Conservation (phyloP, 2,329 filamentous ascomycete species). For the Ophiostoma sp. region DNA sequence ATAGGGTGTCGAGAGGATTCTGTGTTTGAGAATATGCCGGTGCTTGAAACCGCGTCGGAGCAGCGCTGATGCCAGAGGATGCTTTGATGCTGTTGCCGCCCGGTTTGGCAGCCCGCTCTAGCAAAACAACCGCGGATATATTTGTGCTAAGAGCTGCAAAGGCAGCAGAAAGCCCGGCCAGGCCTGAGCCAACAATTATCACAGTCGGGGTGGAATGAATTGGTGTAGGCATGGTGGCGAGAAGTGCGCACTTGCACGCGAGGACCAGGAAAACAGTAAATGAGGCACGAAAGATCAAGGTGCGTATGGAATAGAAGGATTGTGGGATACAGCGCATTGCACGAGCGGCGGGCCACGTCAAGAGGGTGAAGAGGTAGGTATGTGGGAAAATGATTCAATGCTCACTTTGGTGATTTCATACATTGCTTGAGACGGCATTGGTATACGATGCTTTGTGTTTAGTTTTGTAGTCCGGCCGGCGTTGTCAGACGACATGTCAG, state of each 20-base stretch:
- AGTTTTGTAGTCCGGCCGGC: background rate
- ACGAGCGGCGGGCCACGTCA: background rate
- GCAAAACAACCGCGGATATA: conserved; percentile 47
- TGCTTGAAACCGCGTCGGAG: conserved; percentile 65
- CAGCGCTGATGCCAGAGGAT: conserved; percentile 98
- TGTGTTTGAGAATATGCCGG: conserved; percentile 35
- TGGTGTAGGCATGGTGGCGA: background rate
- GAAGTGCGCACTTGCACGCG: background rate
- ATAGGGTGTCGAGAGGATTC: conserved; percentile 38
- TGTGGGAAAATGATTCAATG: background rate
- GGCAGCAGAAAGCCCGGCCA: conserved; percentile 58
- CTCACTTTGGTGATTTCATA: background rate
- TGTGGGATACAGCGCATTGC: background rate
- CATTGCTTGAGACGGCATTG: background rate
- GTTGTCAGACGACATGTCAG: background rate
- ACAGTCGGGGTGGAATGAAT: conserved; percentile 32
- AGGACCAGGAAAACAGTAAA: background rate
- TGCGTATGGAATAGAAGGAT: background rate
- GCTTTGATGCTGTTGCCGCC: conserved; percentile 99
- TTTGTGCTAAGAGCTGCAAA: conserved; percentile 50
- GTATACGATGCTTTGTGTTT: background rate
- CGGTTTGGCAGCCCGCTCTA: conserved; percentile 54
- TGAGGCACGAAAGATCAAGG: background rate
- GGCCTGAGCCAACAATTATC: conserved; percentile 60
- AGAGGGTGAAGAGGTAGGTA: background rate